A percentile compares a stretch with the other conserved stretches of the same genome.
Evolutionary conservation across 2,329 filamentous ascomycete genomes (phyloP).

Genomic region (Hypoxylon sp.): DNA sequence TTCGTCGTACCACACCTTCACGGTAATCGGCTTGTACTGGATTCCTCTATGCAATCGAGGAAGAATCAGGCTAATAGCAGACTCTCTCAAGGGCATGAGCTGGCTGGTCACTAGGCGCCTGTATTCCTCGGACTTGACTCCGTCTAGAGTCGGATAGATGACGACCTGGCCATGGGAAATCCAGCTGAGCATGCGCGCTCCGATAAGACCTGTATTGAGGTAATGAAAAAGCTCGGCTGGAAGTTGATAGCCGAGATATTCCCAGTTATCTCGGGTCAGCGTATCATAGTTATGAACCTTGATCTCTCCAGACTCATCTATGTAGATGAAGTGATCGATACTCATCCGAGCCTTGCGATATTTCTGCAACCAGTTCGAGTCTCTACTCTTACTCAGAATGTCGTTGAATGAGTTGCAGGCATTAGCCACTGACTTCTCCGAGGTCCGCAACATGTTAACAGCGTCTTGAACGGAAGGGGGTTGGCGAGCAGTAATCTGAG

Average conservation of each 20-base stretch:
- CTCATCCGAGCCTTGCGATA: conserved; percentile 89
- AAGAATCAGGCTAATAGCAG: conserved; percentile 83
- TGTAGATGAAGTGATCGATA: conserved; percentile 88
- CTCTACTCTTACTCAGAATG: conserved; percentile 75
- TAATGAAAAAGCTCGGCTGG: conserved; percentile 94
- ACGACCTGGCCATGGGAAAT: conserved; percentile 84
- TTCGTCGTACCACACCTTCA: conserved; percentile 88
- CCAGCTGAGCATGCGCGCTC: conserved; percentile 84
- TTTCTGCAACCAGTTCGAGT: conserved; percentile 84
- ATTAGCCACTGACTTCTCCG: conserved; percentile 77
- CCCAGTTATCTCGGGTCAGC: conserved; percentile 86
- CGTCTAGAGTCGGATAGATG: conserved; percentile 87
- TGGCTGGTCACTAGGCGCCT: conserved; percentile 81
- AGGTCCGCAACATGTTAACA: conserved; percentile 80
- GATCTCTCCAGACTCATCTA: conserved; percentile 83
- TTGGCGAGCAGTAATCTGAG: conserved; percentile 67
- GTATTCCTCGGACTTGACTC: conserved; percentile 84
- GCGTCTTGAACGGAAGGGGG: conserved; percentile 79
- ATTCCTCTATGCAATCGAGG: conserved; percentile 87
- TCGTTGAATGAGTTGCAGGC: conserved; percentile 86
- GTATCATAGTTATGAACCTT: conserved; percentile 80
- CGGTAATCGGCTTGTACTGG: conserved; percentile 81
- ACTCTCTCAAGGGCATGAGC: conserved; percentile 80
- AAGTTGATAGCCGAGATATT: conserved; percentile 90
- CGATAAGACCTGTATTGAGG: conserved; percentile 85